phyloP scores from a whole-genome alignment of 1,284 basidiomycete genomes.

The Anthracocystis walkeri region DNA sequence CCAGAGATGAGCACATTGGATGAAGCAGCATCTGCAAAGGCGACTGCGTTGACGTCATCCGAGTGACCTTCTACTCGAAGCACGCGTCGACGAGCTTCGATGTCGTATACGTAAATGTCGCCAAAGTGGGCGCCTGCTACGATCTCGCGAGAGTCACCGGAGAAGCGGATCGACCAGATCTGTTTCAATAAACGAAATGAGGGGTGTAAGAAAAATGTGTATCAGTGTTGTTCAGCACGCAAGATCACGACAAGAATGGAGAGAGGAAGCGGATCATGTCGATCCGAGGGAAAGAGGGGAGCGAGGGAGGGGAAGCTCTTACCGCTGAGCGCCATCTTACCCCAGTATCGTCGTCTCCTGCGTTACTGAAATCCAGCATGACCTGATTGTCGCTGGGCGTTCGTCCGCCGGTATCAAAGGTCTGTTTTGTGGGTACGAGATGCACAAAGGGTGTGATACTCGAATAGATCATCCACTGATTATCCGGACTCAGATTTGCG shows the following conservation, averaged over 20 bases:
- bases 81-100: constrained; percentile 81
- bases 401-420: constrained; percentile 44
- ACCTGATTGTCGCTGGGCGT: constrained; percentile 58
- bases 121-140: constrained; percentile 75
- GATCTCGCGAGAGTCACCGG: constrained; percentile 93
- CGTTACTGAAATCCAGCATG: constrained; percentile 67
- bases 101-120: constrained; percentile 84
- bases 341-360: constrained; percentile 69
- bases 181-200: constrained; percentile 36
- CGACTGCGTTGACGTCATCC: constrained; percentile 93
- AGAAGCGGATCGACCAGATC: constrained; percentile 95
- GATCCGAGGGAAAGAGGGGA: background rate
- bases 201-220: background rate
- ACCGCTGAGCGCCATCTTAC: constrained; percentile 63
- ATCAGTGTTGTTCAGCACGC: background rate
- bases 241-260: too few relatives aligned
- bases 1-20: constrained; percentile 94
- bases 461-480: constrained; percentile 90
- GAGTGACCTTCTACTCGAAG: constrained; percentile 86
- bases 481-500: constrained; percentile 90
- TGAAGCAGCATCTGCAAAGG: constrained; percentile 90
- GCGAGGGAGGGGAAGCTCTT: constrained; percentile 34
- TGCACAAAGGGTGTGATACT: constrained; percentile 76
- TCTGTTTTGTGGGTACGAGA: constrained; percentile 80
- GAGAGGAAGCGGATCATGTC: background rate